Evolutionary conservation across 176 grass and related monocot species (phyloP).

Genomic region (Melocanna baccifera): DNA sequence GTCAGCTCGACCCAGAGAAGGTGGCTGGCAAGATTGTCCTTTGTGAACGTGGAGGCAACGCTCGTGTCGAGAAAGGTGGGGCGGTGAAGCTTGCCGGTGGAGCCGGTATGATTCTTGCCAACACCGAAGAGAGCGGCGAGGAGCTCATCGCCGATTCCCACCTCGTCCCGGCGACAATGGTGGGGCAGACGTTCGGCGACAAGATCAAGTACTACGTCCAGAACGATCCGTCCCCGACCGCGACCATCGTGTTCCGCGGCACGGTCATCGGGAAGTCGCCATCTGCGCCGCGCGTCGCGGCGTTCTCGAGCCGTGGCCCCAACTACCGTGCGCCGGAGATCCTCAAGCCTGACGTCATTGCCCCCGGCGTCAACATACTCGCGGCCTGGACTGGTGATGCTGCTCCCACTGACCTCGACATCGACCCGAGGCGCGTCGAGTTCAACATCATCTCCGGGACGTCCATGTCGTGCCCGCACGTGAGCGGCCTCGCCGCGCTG

Average conservation of each 20-base stretch:
- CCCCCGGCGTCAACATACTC: constrained; percentile 46
- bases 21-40: constrained; percentile 77
- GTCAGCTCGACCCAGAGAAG: constrained; percentile 44
- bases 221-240: constrained; percentile 57
- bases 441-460: constrained; percentile 94
- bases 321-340: constrained; percentile 31
- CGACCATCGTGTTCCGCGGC: constrained; percentile 67
- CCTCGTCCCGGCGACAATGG: constrained; percentile 79
- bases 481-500: constrained; percentile 60
- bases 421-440: constrained; percentile 40
- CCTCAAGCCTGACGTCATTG: constrained; percentile 56
- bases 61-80: constrained; percentile 64
- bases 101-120: constrained; percentile 67
- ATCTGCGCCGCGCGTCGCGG: constrained; percentile 32
- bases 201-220: constrained; percentile 66
- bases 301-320: constrained; percentile 52
- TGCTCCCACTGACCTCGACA: constrained; percentile 18
- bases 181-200: constrained; percentile 59
- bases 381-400: constrained; percentile 57
- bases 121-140: constrained; percentile 68
- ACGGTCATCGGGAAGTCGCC: constrained; percentile 51
- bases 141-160: constrained; percentile 89
- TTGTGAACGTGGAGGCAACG: constrained; percentile 61
- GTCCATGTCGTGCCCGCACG: constrained; percentile 97
- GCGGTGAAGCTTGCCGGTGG: constrained; percentile 64